Percentiles rank a stretch among this genome's conserved stretches.
These are phyloP conservation scores for Trametes coccinea DNA, from an alignment of 768 basidiomycete species.

Conservation along the genomic window DNA sequence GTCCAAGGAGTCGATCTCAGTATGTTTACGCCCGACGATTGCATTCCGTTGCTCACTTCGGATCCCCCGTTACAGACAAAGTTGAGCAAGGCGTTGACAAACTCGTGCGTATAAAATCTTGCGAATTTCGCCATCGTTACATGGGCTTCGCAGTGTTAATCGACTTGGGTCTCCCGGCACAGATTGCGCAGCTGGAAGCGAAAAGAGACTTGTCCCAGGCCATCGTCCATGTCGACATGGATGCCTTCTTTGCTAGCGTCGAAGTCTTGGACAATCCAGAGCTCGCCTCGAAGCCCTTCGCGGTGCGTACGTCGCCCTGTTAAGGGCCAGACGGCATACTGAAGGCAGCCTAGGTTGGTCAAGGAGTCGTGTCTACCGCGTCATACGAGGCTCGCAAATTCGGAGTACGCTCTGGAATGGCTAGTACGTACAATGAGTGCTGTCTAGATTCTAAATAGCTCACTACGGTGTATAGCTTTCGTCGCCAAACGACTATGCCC, in stretches of 20 bases:
- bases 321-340: neutral
- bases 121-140: too few species aligned
- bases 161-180: neutral
- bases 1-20: constrained; percentile 51
- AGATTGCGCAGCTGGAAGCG: constrained; percentile 73
- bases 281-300: constrained; percentile 73
- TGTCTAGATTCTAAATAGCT: neutral
- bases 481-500: constrained; percentile 95
- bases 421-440: constrained; percentile 49
- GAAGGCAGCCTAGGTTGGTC: constrained; percentile 57
- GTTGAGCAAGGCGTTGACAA: constrained; percentile 70
- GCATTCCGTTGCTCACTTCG: neutral
- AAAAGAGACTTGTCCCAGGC: constrained; percentile 77
- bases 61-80: constrained; percentile 39
- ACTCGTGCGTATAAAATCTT: constrained; percentile 48
- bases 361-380: constrained; percentile 84
- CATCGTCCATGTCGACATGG: constrained; percentile 96
- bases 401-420: constrained; percentile 94
- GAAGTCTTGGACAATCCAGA: constrained; percentile 67
- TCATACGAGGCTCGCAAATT: constrained; percentile 91
- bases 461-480: constrained; percentile 49
- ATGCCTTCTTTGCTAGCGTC: constrained; percentile 87
- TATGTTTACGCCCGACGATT: constrained; percentile 38
- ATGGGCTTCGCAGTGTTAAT: too few species aligned
- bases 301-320: constrained; percentile 40